Conservation (phyloP, 768 basidiomycete genomes). For the Mycena kentingensis region DNA sequence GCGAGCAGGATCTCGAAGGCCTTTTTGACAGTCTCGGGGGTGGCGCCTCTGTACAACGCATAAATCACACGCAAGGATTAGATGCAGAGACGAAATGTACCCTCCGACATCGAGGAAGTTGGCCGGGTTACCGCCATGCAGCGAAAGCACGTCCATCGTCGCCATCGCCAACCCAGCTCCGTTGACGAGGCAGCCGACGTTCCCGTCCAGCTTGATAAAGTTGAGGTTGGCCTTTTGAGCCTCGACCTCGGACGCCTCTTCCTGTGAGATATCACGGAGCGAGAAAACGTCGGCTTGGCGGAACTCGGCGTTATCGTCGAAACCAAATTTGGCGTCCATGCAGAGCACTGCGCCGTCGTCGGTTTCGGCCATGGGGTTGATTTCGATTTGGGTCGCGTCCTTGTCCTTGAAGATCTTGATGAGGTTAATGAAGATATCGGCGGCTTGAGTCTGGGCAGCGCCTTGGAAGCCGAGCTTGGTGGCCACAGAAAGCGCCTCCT, state of each 20-base stretch:
- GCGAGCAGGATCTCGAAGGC: constrained; percentile 93
- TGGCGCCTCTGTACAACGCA: constrained; percentile 70
- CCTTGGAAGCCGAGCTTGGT: constrained; percentile 86
- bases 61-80: constrained; percentile 1
- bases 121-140: constrained; percentile 95
- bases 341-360: constrained; percentile 91
- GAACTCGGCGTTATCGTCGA: constrained; percentile 99
- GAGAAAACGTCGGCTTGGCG: constrained; percentile 88
- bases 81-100: constrained; percentile 38
- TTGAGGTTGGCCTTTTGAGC: constrained; percentile 95
- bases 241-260: constrained; percentile 96
- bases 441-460: constrained; percentile 80
- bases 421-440: constrained; percentile 89
- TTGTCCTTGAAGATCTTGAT: constrained; percentile 98
- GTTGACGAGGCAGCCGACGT: constrained; percentile 96
- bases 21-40: constrained; percentile 99
- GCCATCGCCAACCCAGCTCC: constrained; percentile 99
- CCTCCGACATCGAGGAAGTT: constrained; percentile 99
- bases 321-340: constrained; percentile 99
- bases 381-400: constrained; percentile 99
- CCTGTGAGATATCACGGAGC: constrained; percentile 90
- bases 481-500: constrained; percentile 77
- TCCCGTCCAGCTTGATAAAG: constrained; percentile 99
- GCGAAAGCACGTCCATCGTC: constrained; percentile 98
- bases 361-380: constrained; percentile 95